A percentile compares a stretch with the other conserved stretches of the same genome.
These are phyloP conservation scores for Inonotus hispidus DNA, from an alignment of 1,284 basidiomycete genomes.

Conservation along the genomic window DNA sequence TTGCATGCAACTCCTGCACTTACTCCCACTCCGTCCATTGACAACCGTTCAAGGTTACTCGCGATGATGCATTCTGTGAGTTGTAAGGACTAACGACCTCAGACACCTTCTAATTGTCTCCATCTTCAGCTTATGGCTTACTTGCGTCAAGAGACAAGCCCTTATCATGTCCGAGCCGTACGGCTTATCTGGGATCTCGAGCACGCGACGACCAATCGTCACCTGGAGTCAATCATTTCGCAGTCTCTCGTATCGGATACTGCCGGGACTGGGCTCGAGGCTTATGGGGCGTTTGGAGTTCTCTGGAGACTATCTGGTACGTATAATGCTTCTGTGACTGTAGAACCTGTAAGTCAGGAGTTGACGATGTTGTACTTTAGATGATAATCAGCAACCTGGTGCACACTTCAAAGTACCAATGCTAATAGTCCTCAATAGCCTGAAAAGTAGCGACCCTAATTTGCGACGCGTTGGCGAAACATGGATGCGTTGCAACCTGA, in stretches of 20 bases:
- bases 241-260: slow-evolving; percentile 58
- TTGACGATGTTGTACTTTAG: slow-evolving; percentile 46
- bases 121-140: slow-evolving; percentile 68
- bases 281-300: slow-evolving; percentile 86
- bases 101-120: not conserved
- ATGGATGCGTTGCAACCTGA: slow-evolving; percentile 93
- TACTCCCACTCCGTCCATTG: slow-evolving; percentile 48
- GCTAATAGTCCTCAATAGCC: slow-evolving; percentile 80
- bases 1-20: slow-evolving; percentile 48
- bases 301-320: slow-evolving; percentile 87
- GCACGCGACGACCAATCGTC: slow-evolving; percentile 49
- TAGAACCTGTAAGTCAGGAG: too few species aligned
- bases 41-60: slow-evolving; percentile 47
- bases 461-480: slow-evolving; percentile 80
- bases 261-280: slow-evolving; percentile 44
- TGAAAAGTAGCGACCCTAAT: slow-evolving; percentile 71
- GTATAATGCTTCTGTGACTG: slow-evolving; percentile 20
- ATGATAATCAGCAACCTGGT: slow-evolving; percentile 78
- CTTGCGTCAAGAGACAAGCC: slow-evolving; percentile 58
- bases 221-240: slow-evolving; percentile 75
- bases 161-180: slow-evolving; percentile 80
- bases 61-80: slow-evolving; percentile 52
- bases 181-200: slow-evolving; percentile 86
- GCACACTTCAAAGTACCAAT: slow-evolving; percentile 80
- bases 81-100: not conserved